Conservation (phyloP, 2,329 filamentous ascomycete species). For the Teratosphaeria destructans region DNA sequence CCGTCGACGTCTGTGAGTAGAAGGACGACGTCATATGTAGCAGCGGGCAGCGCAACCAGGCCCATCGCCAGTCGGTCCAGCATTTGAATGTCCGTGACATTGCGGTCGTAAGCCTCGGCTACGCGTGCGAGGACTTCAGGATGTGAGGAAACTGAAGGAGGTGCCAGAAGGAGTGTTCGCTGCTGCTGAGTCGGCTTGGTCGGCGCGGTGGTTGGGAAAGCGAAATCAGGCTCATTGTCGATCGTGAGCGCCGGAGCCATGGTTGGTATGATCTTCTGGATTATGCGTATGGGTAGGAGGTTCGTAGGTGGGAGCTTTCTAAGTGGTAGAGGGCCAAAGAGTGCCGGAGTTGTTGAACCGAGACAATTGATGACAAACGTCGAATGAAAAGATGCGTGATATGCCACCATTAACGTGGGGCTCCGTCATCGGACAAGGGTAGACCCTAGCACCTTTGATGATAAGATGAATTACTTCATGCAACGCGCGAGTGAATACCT, state of each 20-base stretch:
- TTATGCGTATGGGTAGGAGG: background rate
- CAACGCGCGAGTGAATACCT: too few species aligned
- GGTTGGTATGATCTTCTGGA: background rate
- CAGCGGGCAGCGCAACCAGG: slow-evolving; percentile 62
- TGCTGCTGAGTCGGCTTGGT: slow-evolving; percentile 20
- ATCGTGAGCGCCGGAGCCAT: slow-evolving; percentile 32
- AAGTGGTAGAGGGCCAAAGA: background rate
- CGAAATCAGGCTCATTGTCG: slow-evolving; percentile 28
- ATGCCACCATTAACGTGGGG: background rate
- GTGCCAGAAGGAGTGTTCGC: slow-evolving; percentile 75
- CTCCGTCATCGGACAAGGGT: too few species aligned
- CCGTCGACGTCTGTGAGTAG: slow-evolving; percentile 71
- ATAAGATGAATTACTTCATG: too few species aligned
- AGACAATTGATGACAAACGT: background rate
- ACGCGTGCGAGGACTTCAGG: slow-evolving; percentile 64
- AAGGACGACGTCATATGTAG: slow-evolving; percentile 75
- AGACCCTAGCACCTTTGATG: too few species aligned
- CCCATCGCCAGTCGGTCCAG: slow-evolving; percentile 82
- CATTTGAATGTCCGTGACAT: slow-evolving; percentile 86
- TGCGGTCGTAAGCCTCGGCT: slow-evolving; percentile 62
- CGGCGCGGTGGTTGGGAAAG: slow-evolving; percentile 8
- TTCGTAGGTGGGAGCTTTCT: background rate
- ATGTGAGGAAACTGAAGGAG: slow-evolving; percentile 79
- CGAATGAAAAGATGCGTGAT: background rate
- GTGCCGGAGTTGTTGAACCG: background rate